Evolutionary conservation across 441 rosid genomes (phyloP).

Genomic region (Erodium chrysanthum): DNA sequence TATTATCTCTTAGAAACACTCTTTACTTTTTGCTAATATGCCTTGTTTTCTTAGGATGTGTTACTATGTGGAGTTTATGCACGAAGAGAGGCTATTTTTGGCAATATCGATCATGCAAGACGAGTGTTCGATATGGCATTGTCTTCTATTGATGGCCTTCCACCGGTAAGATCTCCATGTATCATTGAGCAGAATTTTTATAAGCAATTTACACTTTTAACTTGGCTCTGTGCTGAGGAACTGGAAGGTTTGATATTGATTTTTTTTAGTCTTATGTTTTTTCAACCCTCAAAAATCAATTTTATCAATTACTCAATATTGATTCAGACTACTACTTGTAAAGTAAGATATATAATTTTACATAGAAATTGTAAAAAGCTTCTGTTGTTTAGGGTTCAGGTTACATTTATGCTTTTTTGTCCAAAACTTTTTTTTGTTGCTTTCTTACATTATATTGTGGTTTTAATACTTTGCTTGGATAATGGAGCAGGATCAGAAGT

Average conservation of each 20-base stretch:
- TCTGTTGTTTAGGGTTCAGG: background rate
- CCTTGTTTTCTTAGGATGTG: slow-evolving; percentile 47
- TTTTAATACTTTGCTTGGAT: background rate
- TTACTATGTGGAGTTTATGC: slow-evolving; percentile 96
- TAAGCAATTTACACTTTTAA: too few relatives aligned
- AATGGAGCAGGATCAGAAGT: slow-evolving; percentile 48
- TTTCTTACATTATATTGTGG: background rate
- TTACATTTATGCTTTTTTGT: background rate
- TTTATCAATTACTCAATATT: too few relatives aligned
- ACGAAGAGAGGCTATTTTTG: slow-evolving; percentile 70
- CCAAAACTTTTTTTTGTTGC: background rate
- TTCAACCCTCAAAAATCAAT: too few relatives aligned
- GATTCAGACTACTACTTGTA: too few relatives aligned
- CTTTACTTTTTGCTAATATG: slow-evolving; percentile 2
- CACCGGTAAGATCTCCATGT: slow-evolving; percentile 38
- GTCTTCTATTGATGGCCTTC: slow-evolving; percentile 65
- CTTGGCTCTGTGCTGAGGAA: too few relatives aligned
- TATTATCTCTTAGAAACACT: too few relatives aligned
- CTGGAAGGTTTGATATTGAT: too few relatives aligned
- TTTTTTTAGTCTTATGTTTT: too few relatives aligned
- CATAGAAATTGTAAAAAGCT: background rate
- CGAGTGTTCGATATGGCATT: slow-evolving; percentile 90
- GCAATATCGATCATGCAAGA: slow-evolving; percentile 81
- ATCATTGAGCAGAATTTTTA: too few relatives aligned
- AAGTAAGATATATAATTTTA: too few relatives aligned